These are phyloP conservation scores for Pseudocercospora pini-densiflorae DNA, from an alignment of 2,329 filamentous ascomycete genomes.

Conservation along the genomic window DNA sequence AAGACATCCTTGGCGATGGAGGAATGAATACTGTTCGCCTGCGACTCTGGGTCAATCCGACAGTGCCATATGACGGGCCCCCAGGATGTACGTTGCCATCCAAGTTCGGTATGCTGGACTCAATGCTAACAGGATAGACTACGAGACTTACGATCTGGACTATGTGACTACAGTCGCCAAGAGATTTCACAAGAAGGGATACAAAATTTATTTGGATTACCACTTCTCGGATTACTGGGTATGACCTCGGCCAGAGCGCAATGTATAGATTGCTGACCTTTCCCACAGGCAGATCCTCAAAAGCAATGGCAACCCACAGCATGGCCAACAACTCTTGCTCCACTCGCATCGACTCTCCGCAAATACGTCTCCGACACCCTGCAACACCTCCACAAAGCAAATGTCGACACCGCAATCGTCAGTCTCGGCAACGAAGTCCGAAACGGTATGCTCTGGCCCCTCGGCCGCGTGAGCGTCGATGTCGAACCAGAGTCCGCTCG, in stretches of 20 bases:
- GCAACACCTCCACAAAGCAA: conserved; percentile 45
- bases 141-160: conserved; percentile 38
- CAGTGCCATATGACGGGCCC: conserved; percentile 33
- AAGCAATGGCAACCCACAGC: conserved; percentile 41
- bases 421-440: conserved; percentile 47
- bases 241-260: not conserved
- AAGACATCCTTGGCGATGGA: conserved; percentile 43
- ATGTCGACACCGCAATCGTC: conserved; percentile 49
- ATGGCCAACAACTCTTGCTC: conserved; percentile 41
- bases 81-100: conserved; percentile 20
- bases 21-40: conserved; percentile 44
- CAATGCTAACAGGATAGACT: conserved; percentile 8
- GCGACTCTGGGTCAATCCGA: conserved; percentile 38
- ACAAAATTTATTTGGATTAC: conserved; percentile 45
- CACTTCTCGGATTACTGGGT: conserved; percentile 40
- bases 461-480: conserved; percentile 42
- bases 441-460: conserved; percentile 46
- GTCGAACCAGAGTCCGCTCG: conserved; percentile 39
- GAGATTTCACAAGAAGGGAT: conserved; percentile 42
- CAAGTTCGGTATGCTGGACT: not conserved
- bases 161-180: conserved; percentile 42
- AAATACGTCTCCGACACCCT: conserved; percentile 44
- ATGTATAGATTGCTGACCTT: not conserved
- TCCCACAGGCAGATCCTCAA: conserved; percentile 39
- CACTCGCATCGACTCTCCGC: conserved; percentile 39